phyloP scores from a whole-genome alignment of 176 grass and related monocot species.

The Avena atlantica region DNA sequence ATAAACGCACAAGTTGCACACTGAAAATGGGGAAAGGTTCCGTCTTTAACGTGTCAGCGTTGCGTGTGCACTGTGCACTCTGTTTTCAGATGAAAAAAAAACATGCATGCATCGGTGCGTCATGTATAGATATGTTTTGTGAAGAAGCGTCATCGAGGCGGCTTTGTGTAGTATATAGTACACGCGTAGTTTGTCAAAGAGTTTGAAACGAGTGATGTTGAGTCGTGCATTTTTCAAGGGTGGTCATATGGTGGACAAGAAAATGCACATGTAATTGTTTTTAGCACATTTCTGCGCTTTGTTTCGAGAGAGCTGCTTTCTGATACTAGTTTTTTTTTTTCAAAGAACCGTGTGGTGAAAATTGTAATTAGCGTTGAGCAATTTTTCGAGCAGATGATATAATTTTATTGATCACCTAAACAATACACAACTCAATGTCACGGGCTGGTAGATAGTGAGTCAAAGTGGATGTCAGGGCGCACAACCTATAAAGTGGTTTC shows the following conservation, averaged over 20 bases:
- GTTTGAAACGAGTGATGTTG: background rate
- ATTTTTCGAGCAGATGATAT: too few relatives aligned
- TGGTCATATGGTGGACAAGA: background rate
- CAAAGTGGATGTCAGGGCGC: too few relatives aligned
- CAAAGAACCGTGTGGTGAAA: too few relatives aligned
- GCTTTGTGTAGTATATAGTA: background rate
- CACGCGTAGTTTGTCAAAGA: background rate
- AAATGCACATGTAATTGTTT: background rate
- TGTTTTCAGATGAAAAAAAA: background rate
- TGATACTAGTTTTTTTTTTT: too few relatives aligned
- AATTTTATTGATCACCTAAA: too few relatives aligned
- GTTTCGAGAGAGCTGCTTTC: too few relatives aligned
- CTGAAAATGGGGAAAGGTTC: background rate
- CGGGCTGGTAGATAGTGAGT: too few relatives aligned
- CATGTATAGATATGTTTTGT: background rate
- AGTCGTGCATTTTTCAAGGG: background rate
- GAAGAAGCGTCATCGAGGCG: background rate
- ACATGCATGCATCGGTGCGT: background rate
- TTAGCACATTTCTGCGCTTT: too few relatives aligned
- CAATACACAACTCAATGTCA: too few relatives aligned
- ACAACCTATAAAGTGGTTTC: too few relatives aligned
- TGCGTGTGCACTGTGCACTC: conserved; percentile 4
- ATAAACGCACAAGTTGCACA: conserved; percentile 2
- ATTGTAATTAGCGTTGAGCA: too few relatives aligned
- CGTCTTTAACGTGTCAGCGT: background rate